Conservation (phyloP, 1,284 basidiomycete species). For the Cystobasidium sp. region DNA sequence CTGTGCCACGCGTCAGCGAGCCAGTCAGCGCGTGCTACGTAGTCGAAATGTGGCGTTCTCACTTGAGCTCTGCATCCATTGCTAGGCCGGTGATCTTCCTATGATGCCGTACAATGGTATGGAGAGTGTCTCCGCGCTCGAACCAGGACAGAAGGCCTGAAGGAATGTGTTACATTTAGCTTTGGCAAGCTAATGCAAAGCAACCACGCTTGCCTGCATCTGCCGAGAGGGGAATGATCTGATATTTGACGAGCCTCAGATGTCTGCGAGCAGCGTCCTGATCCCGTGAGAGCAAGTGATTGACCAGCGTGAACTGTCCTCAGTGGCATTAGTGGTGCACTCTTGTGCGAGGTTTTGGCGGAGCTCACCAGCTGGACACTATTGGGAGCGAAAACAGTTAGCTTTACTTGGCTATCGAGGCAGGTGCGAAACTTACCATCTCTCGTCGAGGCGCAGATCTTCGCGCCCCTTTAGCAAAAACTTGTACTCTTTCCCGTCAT, state of each 20-base stretch:
- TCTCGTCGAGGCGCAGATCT: constrained; percentile 37
- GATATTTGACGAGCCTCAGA: constrained; percentile 28
- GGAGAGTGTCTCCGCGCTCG: constrained; percentile 41
- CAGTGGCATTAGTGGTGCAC: background rate
- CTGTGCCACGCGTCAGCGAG: background rate
- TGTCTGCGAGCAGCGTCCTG: constrained; percentile 31
- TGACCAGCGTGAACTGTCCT: constrained; percentile 36
- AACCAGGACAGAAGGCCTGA: constrained; percentile 38
- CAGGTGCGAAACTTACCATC: constrained; percentile 14
- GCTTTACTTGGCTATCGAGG: background rate
- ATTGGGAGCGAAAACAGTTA: background rate
- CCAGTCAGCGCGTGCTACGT: background rate
- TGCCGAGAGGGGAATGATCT: constrained; percentile 32
- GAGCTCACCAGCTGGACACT: constrained; percentile 34
- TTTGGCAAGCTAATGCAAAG: background rate
- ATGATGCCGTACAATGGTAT: constrained; percentile 38
- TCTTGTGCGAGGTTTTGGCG: background rate
- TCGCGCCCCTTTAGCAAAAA: constrained; percentile 43
- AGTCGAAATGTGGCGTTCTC: background rate
- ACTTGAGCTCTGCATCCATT: constrained; percentile 42
- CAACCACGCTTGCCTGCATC: constrained; percentile 16
- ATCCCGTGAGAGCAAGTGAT: constrained; percentile 20
- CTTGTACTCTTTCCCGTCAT: constrained; percentile 31
- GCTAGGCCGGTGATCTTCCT: constrained; percentile 7
- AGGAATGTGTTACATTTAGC: background rate